Conservation (phyloP, 2,329 filamentous ascomycete genomes). For the Arthroderma uncinatum region DNA sequence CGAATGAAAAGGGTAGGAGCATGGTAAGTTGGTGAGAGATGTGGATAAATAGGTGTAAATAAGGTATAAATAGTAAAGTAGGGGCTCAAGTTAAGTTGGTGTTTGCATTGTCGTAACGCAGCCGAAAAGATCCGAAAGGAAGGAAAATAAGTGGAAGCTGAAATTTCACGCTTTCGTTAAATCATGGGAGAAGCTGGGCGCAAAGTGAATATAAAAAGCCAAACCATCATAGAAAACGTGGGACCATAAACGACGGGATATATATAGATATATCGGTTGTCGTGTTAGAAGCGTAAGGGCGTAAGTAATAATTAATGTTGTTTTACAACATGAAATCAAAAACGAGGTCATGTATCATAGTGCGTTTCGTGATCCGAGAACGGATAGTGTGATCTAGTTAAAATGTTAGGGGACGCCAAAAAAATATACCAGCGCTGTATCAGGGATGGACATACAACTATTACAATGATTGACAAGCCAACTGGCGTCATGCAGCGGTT, state of each 20-base stretch:
- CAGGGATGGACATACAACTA: slow-evolving; percentile 38
- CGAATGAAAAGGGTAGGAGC: neutral
- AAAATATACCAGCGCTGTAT: neutral
- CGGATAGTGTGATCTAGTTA: slow-evolving; percentile 12
- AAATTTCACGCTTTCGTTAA: slow-evolving; percentile 2
- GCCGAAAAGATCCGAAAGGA: slow-evolving; percentile 5
- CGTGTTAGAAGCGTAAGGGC: slow-evolving; percentile 8
- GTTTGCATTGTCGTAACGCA: neutral
- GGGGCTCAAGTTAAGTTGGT: neutral
- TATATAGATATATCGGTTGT: neutral
- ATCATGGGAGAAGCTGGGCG: neutral
- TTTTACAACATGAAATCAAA: slow-evolving; percentile 6
- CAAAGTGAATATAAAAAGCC: neutral
- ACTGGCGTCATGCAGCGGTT: slow-evolving; percentile 51
- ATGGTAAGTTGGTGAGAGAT: neutral
- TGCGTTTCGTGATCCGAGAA: slow-evolving; percentile 10
- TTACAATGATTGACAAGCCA: slow-evolving; percentile 44
- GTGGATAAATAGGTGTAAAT: neutral
- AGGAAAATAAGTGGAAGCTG: neutral
- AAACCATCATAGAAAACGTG: slow-evolving; percentile 1
- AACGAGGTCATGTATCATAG: slow-evolving; percentile 8
- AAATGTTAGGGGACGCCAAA: slow-evolving; percentile 10
- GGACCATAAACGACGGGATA: neutral
- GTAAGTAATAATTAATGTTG: slow-evolving; percentile 9
- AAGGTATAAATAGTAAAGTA: neutral